Evolutionary conservation across 257 asterid species (phyloP), one percentile per base, ranked within the genome.

Genomic region (Asclepias syriaca): DNA sequence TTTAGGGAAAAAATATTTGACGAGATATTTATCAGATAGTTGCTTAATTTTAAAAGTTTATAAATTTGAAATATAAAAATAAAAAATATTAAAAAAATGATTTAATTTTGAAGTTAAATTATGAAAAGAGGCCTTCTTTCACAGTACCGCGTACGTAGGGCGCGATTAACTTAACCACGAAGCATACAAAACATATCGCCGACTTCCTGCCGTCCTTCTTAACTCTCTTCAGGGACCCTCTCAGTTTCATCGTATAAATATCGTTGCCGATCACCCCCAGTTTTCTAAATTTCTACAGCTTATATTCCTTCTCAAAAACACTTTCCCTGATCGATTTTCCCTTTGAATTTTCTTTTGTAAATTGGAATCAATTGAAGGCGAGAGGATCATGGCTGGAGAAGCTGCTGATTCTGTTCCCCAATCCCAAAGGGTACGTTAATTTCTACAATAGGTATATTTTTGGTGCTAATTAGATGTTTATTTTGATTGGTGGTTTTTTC

Each of bases 371-470:
- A 37, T 37, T 18, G 50, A 64, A 64, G 50, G 15, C 18, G 40
- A 37, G 40, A 37, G 15, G 15, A 64, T 64, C 68, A 64, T 64
- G 68, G 43, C 68, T 7, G 50, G 16, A 0, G 68, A 64, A 64
- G 29, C 50, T 64, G 50, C 79, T 22, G 69, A 72, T 68, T 48
- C 74, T 39, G 74, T 37, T 1, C 3, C 77, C 56, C 78, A 78
- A 66, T 54, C 72, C 24, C 72, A 78, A 45, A 66, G 66, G 72
- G 85, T 81, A 81, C 34, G 65, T 70, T 21, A 16, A 24, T 65
- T 12, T 7, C 24, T 54, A 9, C 8, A 8, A 6, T 29, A 29
- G 34, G 8, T 43, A 43, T 43, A 43, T 43, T 5, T 49, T 48
- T n/a, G 2, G 10, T 19, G 34, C 51, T 77, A 14, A 12, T 13